Evolutionary conservation across 2,329 filamentous ascomycete genomes (phyloP).

Genomic region (Orbilia javanica): DNA sequence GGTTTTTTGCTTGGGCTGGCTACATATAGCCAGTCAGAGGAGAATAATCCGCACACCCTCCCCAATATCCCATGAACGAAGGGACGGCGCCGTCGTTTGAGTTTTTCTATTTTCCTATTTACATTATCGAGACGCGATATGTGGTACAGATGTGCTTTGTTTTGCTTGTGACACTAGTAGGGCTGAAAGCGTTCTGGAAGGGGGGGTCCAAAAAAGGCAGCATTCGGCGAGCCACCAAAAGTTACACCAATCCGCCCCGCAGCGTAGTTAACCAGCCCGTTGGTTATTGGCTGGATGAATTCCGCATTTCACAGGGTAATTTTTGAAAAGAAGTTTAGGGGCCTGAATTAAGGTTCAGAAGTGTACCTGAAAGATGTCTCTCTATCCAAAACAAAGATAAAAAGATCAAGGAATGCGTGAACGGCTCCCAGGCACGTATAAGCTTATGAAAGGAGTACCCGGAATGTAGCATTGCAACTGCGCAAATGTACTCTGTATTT

Average conservation of each 20-base stretch:
- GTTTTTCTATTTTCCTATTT: background rate
- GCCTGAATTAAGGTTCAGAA: background rate
- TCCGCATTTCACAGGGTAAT: background rate
- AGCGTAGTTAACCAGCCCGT: background rate
- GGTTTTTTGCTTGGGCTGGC: background rate
- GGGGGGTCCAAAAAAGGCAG: background rate
- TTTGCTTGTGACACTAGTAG: background rate
- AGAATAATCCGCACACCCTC: background rate
- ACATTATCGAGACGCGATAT: too few relatives aligned
- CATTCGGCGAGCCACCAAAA: slow-evolving; percentile 27
- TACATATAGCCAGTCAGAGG: background rate
- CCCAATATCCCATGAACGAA: background rate
- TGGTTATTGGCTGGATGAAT: slow-evolving; percentile 17
- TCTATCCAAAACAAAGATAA: slow-evolving; percentile 5
- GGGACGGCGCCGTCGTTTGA: background rate
- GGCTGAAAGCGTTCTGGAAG: slow-evolving; percentile 17
- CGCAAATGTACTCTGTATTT: background rate
- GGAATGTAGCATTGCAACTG: background rate
- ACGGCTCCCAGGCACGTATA: background rate
- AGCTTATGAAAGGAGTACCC: slow-evolving; percentile 1
- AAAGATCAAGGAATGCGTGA: background rate
- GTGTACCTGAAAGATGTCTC: background rate
- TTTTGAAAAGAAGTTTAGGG: background rate
- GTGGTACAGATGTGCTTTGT: background rate
- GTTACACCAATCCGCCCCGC: slow-evolving; percentile 12